phyloP scores from a whole-genome alignment of 805 yeast genomes.

The Saccharomycopsis microspora region DNA sequence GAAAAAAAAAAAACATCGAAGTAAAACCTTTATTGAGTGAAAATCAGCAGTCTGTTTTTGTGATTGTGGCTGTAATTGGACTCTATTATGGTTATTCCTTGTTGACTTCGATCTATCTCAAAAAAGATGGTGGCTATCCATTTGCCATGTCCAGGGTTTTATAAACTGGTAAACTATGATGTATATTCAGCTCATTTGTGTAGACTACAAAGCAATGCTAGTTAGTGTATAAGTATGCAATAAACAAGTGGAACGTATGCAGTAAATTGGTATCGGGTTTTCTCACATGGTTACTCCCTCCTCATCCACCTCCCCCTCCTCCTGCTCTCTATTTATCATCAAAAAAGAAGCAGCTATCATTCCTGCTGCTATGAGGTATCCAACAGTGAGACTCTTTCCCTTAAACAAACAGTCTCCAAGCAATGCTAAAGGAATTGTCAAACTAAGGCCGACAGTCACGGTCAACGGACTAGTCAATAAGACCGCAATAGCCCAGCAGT shows the following conservation, averaged over 20 bases:
- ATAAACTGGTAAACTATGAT: neutral
- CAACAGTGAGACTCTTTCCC: slow-evolving; percentile 43
- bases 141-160: slow-evolving; percentile 20
- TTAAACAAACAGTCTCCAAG: slow-evolving; percentile 75
- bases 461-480: slow-evolving; percentile 87
- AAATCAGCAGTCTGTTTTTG: slow-evolving; percentile 1
- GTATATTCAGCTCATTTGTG: too few species aligned
- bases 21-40: neutral
- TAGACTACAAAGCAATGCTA: neutral
- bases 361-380: slow-evolving; percentile 70
- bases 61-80: slow-evolving; percentile 22
- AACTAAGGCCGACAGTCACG: slow-evolving; percentile 87
- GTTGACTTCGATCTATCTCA: slow-evolving; percentile 31
- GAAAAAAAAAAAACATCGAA: neutral
- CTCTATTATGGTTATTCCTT: slow-evolving; percentile 29
- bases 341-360: slow-evolving; percentile 77
- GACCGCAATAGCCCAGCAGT: slow-evolving; percentile 94
- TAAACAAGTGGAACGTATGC: neutral
- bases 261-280: neutral
- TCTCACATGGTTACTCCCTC: neutral
- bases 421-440: slow-evolving; percentile 93
- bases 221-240: neutral
- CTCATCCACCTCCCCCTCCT: slow-evolving; percentile 32
- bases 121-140: slow-evolving; percentile 40
- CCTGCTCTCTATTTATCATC: slow-evolving; percentile 70